Base-by-base conservation (phyloP, 2,329 filamentous ascomycete species). In the Cercospora zeae-maydis region DNA sequence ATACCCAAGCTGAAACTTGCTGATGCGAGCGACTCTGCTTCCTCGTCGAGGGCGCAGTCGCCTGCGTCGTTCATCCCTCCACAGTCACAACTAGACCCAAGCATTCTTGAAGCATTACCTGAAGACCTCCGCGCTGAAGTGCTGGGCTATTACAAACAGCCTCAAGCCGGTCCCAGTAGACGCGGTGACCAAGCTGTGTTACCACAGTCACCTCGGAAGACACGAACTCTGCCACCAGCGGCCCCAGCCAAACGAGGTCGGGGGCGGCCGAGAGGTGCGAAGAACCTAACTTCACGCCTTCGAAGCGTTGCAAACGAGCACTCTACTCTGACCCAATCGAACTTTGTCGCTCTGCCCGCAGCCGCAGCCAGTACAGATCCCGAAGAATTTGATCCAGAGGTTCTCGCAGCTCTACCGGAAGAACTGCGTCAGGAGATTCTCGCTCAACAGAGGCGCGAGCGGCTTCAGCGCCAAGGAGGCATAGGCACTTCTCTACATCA, bases 121-220 rank as follows among this genome's bases (percentile, higher is more conserved):
- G 87, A 89, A 37, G 92, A 96, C 65, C 86, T 99, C 73, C 90
- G 93, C 66, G 86, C 87, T 1, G 95, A 98, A 75, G 81, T 98
- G 0, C 77, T 97, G 8, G 87, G 85, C 2, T 87, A 89, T 34
- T 96, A 96, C 70, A 74, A 74, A 67, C 59, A 65, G 30, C 75
- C 74, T 58, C 76, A 64, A 61, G 71, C 62, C 19, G 75, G 74
- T 59, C 76, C 65, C 60, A 71, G 62, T 39, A 71, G 71, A 59
- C 64, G 67, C 51, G 66, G 71, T 68, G 76, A 76, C 59, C 73
- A 69, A 59, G 74, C 69, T 39, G 69, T 70, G 61, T 75, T 77
- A 21, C 75, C 75, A 0, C 75, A 76, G 52, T 87, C 84, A 0
- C 85, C 85, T 7, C 81, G 82, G 37, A 88, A 86, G 70, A 81